Conservation (phyloP, 345 rosid species). For the Ceriops decandra region DNA sequence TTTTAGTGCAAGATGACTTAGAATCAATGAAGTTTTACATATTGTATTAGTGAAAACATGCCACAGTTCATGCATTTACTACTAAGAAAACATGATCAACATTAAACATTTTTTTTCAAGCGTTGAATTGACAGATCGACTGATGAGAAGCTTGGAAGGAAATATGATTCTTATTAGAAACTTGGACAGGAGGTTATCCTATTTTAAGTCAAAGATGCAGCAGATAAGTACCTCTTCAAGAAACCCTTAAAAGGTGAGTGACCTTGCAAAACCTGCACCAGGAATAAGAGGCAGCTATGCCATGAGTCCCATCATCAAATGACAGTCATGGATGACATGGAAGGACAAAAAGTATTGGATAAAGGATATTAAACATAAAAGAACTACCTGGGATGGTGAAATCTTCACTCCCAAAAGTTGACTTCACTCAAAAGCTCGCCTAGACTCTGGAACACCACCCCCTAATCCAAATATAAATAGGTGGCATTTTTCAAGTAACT, state of each 20-base stretch:
- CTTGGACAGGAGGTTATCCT: background rate
- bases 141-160: background rate
- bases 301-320: constrained; percentile 23
- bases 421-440: constrained; percentile 39
- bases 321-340: background rate
- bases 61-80: background rate
- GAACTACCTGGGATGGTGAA: constrained; percentile 38
- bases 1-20: too few relatives aligned
- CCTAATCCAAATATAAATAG: constrained; percentile 26
- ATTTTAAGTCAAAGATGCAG: background rate
- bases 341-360: background rate
- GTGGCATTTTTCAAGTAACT: background rate
- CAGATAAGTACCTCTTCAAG: constrained; percentile 26
- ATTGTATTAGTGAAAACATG: background rate
- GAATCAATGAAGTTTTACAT: background rate
- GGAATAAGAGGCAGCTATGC: constrained; percentile 21
- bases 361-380: background rate
- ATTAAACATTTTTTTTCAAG: background rate
- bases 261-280: constrained; percentile 45
- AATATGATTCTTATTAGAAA: background rate
- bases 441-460: constrained; percentile 47
- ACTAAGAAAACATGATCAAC: background rate
- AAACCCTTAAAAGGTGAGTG: constrained; percentile 44
- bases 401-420: constrained; percentile 42
- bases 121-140: background rate